These are phyloP conservation scores for Xylaria intraflava DNA, from an alignment of 495 filamentous ascomycete species.

Conservation along the genomic window DNA sequence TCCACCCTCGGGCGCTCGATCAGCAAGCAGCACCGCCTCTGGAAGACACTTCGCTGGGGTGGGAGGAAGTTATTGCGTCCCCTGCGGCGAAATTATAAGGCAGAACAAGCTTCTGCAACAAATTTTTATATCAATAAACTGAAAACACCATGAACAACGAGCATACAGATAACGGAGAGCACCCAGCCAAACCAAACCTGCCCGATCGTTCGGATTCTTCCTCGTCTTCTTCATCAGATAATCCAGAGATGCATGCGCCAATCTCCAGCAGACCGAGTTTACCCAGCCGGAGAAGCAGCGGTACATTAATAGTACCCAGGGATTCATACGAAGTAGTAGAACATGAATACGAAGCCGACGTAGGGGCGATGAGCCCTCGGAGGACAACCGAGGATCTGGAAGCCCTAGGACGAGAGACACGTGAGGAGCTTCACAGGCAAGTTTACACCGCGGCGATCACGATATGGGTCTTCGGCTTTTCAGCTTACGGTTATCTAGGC, in stretches of 20 bases:
- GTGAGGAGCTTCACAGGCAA: slow-evolving; percentile 50
- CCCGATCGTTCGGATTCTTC: slow-evolving; percentile 33
- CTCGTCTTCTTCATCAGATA: slow-evolving; percentile 33
- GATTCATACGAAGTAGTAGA: slow-evolving; percentile 61
- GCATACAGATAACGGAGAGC: not conserved
- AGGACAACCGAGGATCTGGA: slow-evolving; percentile 85
- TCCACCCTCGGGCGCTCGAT: not conserved
- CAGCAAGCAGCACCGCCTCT: not conserved
- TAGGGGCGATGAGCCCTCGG: slow-evolving; percentile 89
- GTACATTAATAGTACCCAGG: slow-evolving; percentile 73
- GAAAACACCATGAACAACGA: slow-evolving; percentile 23
- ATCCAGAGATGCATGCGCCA: slow-evolving; percentile 33
- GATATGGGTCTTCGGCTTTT: slow-evolving; percentile 33
- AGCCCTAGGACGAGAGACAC: slow-evolving; percentile 72
- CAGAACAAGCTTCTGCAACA: slow-evolving; percentile 6
- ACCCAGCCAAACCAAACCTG: slow-evolving; percentile 18
- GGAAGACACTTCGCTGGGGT: not conserved
- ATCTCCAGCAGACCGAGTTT: slow-evolving; percentile 46
- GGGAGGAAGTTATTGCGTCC: not conserved
- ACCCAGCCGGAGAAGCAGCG: slow-evolving; percentile 63
- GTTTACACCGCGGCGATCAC: slow-evolving; percentile 38
- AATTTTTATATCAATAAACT: not conserved
- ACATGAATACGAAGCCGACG: slow-evolving; percentile 66
- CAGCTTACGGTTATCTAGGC: slow-evolving; percentile 45
- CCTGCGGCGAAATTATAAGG: not conserved